Evolutionary conservation across 31 red algal genomes (phyloP), one percentile per base, ranked within the genome.

Genomic region (Odonthalia washingtoniensis): DNA sequence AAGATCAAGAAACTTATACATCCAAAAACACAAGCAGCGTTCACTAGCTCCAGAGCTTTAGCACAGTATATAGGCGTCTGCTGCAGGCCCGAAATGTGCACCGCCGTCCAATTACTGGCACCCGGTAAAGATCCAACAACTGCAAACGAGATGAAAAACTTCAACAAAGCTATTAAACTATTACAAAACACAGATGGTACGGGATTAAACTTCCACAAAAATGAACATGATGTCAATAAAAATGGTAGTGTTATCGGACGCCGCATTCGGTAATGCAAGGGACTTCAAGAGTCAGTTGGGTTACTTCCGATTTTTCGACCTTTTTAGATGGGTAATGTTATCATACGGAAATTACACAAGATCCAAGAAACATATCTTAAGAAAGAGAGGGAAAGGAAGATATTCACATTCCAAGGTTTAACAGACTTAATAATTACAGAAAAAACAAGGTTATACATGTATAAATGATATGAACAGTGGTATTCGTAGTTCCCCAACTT

Each of bases 31-130:
- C 1, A 44, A 33, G 60, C 65, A 1, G 84, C 65, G 24, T 69
- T 77, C 37, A 87, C 46, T 2, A 87, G 72, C 31, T 40, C 49
- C 3, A 28, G 84, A 37, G 84, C 72, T 0, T 6, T 33, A 16
- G 37, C 53, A 4, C 70, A 78, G 72, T 77, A 87, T 34, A 78
- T 87, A 16, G 84, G 72, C 3, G 40, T 44, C 42, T 66, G 57
- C 37, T 45, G 46, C 1, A 68, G 73, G 60, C 84, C 84, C 1
- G 60, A 65, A 3, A 76, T 87, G 1, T 76, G 27, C 36, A 72
- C 72, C 5, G 63, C 46, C 1, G 81, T 73, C 1, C 42, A 85
- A 36, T 27, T 74, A 1, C 33, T 85, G 4, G 81, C 67, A 67
- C 21, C 65, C 3, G 67, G 69, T 38, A 6, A 2, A 3, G 36